These are phyloP conservation scores for Cyathus striatus DNA, from an alignment of 768 basidiomycete species.

Conservation along the genomic window DNA sequence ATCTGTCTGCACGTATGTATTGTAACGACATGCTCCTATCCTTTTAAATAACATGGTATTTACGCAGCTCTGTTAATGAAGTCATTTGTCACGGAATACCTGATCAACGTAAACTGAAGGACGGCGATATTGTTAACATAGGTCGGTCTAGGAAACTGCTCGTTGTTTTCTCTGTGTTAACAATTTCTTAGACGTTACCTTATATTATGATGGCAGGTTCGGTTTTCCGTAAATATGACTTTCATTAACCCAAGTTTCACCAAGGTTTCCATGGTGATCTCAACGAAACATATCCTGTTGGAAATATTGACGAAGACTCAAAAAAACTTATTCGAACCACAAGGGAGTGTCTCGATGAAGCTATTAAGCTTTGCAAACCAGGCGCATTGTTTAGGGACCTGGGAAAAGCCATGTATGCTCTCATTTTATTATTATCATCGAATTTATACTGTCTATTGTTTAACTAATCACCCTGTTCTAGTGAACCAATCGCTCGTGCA, in stretches of 20 bases:
- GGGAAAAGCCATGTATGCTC: constrained; percentile 78
- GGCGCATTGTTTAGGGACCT: constrained; percentile 86
- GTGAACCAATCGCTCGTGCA: constrained; percentile 80
- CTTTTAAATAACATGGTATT: constrained; percentile 2
- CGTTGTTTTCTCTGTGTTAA: constrained; percentile 4
- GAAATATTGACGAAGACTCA: constrained; percentile 78
- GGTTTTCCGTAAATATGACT: constrained; percentile 1
- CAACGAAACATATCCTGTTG: constrained; percentile 91
- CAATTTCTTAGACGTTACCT: constrained; percentile 56
- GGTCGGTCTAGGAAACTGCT: constrained; percentile 51
- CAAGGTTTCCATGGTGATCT: constrained; percentile 89
- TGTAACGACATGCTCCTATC: not conserved
- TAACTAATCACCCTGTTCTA: constrained; percentile 16
- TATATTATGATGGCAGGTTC: constrained; percentile 68
- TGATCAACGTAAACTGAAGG: constrained; percentile 73
- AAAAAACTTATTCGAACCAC: constrained; percentile 78
- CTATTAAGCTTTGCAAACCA: constrained; percentile 92
- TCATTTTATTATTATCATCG: constrained; percentile 1
- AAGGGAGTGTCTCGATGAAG: constrained; percentile 78
- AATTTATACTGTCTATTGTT: too few relatives aligned
- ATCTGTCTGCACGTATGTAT: constrained; percentile 91
- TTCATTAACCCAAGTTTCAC: not conserved
- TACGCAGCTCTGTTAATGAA: constrained; percentile 81
- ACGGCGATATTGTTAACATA: constrained; percentile 96
- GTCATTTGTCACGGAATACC: constrained; percentile 97